Conservation (phyloP, 306 rosid species). For the Sindora glabra region DNA sequence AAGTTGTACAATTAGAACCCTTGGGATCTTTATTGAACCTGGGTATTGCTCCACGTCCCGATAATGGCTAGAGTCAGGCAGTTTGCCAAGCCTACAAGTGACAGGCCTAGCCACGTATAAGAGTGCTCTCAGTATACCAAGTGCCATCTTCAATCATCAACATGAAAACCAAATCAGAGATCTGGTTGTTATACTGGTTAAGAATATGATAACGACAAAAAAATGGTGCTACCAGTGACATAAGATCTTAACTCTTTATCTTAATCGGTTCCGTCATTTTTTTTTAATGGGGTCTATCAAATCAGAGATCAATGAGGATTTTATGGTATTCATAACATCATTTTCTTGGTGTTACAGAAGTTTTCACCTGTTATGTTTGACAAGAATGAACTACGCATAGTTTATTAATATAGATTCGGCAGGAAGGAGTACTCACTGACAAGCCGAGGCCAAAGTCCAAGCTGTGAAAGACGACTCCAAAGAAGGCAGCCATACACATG, state of each 20-base stretch:
- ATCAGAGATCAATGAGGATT: too few relatives aligned
- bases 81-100: conserved; percentile 41
- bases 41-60: conserved; percentile 45
- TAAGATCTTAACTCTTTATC: too few relatives aligned
- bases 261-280: too few relatives aligned
- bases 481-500: conserved; percentile 38
- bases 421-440: conserved; percentile 36
- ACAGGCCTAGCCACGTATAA: conserved; percentile 54
- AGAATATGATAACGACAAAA: too few relatives aligned
- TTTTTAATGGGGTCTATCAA: too few relatives aligned
- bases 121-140: conserved; percentile 43
- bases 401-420: neutral
- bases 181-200: too few relatives aligned
- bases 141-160: conserved; percentile 24
- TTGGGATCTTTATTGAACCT: conserved; percentile 3
- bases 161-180: neutral
- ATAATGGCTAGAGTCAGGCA: conserved; percentile 21
- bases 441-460: conserved; percentile 36
- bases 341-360: too few relatives aligned
- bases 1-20: conserved; percentile 36
- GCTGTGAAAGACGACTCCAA: conserved; percentile 27
- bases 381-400: too few relatives aligned
- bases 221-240: too few relatives aligned
- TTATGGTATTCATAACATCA: too few relatives aligned
- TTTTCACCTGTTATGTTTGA: too few relatives aligned